Percentiles rank a stretch among this genome's conserved stretches.
Evolutionary conservation across 768 basidiomycete genomes (phyloP).

Genomic region (Lactarius indigo): DNA sequence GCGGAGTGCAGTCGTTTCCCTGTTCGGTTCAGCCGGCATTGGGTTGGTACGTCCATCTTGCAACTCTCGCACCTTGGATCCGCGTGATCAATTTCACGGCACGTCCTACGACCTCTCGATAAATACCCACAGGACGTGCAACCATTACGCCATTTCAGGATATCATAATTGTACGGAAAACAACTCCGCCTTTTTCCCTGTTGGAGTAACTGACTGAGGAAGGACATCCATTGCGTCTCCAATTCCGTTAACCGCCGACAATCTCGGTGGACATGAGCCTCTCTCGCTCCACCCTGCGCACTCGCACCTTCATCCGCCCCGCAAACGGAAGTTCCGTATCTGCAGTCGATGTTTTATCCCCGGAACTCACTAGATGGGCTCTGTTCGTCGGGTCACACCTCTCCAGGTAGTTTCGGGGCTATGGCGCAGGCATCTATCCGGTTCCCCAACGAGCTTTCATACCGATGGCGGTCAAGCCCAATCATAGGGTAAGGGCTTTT

Average conservation of each 20-base stretch:
- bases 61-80: background rate
- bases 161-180: slow-evolving; percentile 2
- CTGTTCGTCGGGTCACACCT: background rate
- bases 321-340: slow-evolving; percentile 10
- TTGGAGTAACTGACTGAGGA: slow-evolving; percentile 7
- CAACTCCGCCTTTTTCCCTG: slow-evolving; percentile 1
- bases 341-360: slow-evolving; percentile 2
- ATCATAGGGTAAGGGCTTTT: background rate
- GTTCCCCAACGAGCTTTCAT: background rate
- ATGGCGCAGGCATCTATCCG: background rate
- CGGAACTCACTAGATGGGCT: background rate
- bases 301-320: slow-evolving; percentile 3
- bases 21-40: background rate
- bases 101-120: background rate
- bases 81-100: slow-evolving; percentile 1
- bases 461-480: background rate
- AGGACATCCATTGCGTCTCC: slow-evolving; percentile 12
- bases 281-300: slow-evolving; percentile 11
- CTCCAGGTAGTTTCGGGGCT: background rate
- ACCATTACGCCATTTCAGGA: slow-evolving; percentile 8
- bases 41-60: slow-evolving; percentile 1
- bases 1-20: background rate
- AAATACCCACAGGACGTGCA: slow-evolving; percentile 4
- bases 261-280: slow-evolving; percentile 10
- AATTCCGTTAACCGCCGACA: slow-evolving; percentile 2